A percentile compares a stretch with the other conserved stretches of the same genome.
Conservation (phyloP, 371 early-diverging fungal species). For the Mortierella sp. region DNA sequence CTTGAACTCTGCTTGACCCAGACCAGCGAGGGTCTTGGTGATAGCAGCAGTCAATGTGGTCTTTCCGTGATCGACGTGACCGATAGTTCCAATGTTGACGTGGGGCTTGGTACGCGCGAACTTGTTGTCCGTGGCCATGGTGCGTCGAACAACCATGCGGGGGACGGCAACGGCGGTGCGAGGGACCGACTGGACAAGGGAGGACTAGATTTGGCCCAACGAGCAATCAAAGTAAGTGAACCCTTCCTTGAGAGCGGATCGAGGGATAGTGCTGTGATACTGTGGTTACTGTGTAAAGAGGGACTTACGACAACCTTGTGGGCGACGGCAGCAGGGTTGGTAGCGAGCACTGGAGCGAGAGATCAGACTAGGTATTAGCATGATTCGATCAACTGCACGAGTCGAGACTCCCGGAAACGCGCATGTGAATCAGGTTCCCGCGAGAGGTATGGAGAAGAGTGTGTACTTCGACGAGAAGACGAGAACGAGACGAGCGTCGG, state of each 20-base stretch:
- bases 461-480: too few species aligned
- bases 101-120: slow-evolving; percentile 92
- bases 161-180: slow-evolving; percentile 44
- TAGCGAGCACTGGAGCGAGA: slow-evolving; percentile 36
- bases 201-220: slow-evolving; percentile 10
- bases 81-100: slow-evolving; percentile 99
- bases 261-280: background rate
- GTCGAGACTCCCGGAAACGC: too few species aligned
- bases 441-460: too few species aligned
- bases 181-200: slow-evolving; percentile 21
- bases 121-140: slow-evolving; percentile 57
- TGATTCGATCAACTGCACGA: background rate
- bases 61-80: slow-evolving; percentile 99
- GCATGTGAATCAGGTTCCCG: too few species aligned
- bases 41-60: slow-evolving; percentile 99
- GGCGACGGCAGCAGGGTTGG: slow-evolving; percentile 44
- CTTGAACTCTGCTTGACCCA: slow-evolving; percentile 87
- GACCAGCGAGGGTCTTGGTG: slow-evolving; percentile 90
- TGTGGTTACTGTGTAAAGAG: background rate
- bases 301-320: slow-evolving; percentile 51
- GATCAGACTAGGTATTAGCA: slow-evolving; percentile 5
- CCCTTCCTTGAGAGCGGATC: too few species aligned
- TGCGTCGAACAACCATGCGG: slow-evolving; percentile 48
- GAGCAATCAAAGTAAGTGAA: too few species aligned
- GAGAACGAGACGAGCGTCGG: too few species aligned